phyloP scores from a whole-genome alignment of 1,284 basidiomycete species.

The Anthracocystis walkeri region DNA sequence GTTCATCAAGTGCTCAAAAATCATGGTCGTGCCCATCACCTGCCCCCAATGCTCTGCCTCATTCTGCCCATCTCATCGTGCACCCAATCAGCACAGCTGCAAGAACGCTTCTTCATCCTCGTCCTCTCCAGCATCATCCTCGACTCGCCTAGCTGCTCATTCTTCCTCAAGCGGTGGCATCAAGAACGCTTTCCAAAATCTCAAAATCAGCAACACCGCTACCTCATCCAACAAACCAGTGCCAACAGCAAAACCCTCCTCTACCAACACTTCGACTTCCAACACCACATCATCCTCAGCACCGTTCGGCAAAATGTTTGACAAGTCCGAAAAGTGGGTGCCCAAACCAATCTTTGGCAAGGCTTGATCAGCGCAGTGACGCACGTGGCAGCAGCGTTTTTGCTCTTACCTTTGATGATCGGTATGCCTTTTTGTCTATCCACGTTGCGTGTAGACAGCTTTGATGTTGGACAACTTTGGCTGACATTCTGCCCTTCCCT shows the following conservation, averaged over 20 bases:
- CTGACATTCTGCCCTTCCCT: conserved; percentile 8
- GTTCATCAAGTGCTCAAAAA: conserved; percentile 54
- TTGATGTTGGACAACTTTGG: background rate
- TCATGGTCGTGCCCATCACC: conserved; percentile 63
- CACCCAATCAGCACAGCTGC: conserved; percentile 57
- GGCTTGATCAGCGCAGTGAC: conserved; percentile 31
- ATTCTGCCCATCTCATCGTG: conserved; percentile 62
- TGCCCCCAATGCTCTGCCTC: conserved; percentile 48
- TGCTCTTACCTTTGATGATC: conserved; percentile 20
- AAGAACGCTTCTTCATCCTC: conserved; percentile 22
- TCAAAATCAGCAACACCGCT: conserved; percentile 32
- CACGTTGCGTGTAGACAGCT: background rate
- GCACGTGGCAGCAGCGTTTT: background rate
- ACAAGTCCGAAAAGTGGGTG: conserved; percentile 64
- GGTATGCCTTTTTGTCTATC: conserved; percentile 31
- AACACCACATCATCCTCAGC: conserved; percentile 8
- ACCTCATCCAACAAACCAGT: conserved; percentile 1
- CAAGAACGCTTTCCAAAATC: conserved; percentile 38
- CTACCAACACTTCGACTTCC: conserved; percentile 1
- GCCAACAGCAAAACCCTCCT: conserved; percentile 2
- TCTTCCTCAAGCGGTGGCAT: conserved; percentile 20
- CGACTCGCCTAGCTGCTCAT: conserved; percentile 10
- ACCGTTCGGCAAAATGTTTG: conserved; percentile 46
- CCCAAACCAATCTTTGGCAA: conserved; percentile 58
- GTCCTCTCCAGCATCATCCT: conserved; percentile 30